Evolutionary conservation across 2,329 filamentous ascomycete genomes (phyloP).

Genomic region (Phoma herbarum): DNA sequence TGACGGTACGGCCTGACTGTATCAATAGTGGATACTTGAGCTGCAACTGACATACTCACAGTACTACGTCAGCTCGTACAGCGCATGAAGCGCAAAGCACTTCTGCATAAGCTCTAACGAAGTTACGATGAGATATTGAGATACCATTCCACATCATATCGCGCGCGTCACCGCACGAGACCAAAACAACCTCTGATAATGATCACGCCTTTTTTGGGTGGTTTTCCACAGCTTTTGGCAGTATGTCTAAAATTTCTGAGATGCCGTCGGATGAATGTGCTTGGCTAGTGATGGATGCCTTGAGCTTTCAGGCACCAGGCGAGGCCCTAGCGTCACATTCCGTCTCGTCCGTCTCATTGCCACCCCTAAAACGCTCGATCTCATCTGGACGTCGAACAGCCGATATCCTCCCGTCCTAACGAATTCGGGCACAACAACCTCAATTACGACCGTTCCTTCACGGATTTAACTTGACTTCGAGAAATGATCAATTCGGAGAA

Average conservation of each 20-base stretch:
- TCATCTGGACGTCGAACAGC: not conserved
- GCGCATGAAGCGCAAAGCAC: constrained; percentile 37
- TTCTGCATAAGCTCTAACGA: constrained; percentile 3
- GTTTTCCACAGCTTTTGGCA: not conserved
- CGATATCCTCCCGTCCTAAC: not conserved
- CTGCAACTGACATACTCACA: constrained; percentile 33
- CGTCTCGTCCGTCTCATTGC: not conserved
- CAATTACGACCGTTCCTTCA: not conserved
- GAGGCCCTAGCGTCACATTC: constrained; percentile 5
- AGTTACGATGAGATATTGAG: constrained; percentile 24
- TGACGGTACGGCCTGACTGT: constrained; percentile 66
- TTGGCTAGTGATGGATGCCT: constrained; percentile 7
- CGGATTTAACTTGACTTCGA: too few species aligned
- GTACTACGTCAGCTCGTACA: constrained; percentile 69
- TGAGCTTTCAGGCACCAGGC: constrained; percentile 11
- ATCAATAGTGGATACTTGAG: not conserved
- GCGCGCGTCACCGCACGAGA: not conserved
- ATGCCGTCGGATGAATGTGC: not conserved
- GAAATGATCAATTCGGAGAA: not conserved
- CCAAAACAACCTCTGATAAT: not conserved
- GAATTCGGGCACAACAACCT: not conserved
- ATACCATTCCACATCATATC: constrained; percentile 5
- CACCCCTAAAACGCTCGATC: constrained; percentile 2
- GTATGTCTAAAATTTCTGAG: not conserved
- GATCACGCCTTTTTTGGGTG: not conserved